Conservation (phyloP, 2,329 filamentous ascomycete species). For the Atkinsonella texensis region DNA sequence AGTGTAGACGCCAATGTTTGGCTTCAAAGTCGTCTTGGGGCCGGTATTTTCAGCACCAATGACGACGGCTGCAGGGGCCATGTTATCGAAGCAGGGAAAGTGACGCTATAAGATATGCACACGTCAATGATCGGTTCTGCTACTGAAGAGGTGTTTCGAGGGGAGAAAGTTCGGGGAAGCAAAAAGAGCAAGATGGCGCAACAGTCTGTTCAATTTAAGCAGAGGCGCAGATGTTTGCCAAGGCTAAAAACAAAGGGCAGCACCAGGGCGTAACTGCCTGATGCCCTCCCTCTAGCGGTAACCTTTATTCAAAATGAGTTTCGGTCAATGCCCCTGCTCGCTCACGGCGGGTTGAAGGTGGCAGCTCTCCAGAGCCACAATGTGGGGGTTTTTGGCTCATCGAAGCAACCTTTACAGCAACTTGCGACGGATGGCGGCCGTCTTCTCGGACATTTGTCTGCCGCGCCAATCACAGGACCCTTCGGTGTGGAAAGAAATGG, state of each 20-base stretch:
- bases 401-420: background rate
- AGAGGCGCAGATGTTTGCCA: background rate
- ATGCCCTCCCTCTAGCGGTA: background rate
- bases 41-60: slow-evolving; percentile 14
- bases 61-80: slow-evolving; percentile 5
- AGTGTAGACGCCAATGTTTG: slow-evolving; percentile 93
- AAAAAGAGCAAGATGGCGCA: background rate
- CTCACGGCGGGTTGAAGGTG: background rate
- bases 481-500: background rate
- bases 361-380: background rate
- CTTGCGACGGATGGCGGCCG: background rate
- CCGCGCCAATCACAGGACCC: slow-evolving; percentile 7
- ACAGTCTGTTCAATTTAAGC: background rate
- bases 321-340: background rate
- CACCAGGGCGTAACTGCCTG: background rate
- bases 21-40: slow-evolving; percentile 37
- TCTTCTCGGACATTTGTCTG: background rate
- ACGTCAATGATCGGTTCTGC: background rate
- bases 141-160: background rate
- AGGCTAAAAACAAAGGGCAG: background rate
- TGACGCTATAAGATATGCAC: background rate
- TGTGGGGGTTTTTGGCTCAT: background rate
- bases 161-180: background rate
- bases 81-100: background rate
- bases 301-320: background rate